Base-by-base conservation (phyloP, 2,329 filamentous ascomycete species). In the Ceratocystis lukuohia region DNA sequence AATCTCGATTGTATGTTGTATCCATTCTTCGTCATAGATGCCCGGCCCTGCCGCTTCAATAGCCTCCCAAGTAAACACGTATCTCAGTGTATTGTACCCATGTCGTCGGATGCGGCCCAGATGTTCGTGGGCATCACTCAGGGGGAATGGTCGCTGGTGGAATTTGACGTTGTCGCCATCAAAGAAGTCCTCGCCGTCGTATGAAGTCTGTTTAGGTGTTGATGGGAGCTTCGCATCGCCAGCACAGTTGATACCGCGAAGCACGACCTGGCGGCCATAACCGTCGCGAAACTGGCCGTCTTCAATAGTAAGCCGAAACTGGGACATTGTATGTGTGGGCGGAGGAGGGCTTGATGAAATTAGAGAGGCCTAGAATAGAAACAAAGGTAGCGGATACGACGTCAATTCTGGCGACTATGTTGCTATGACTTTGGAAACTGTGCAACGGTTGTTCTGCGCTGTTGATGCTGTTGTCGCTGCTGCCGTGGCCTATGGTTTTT, bases 31-130 rank as follows among this genome's bases (percentile, higher is more conserved):
- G 72, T 99, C 95, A 74, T 97, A 99, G 72, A 84, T 86, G 1
- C 92, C 91, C 0, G 95, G 94, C 0, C 93, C 93, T 0, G 86
- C 86, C 67, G 94, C 88, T 76, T 99, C 94, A 74, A 99, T 88
- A n/a, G 94, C 93, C 76, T 99, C 94, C 94, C 94, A 99, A 0
- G 94, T 97, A 74, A 97, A 99, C 71, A 99, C 80, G 76, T 99
- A 99, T 73, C 94, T 84, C 70, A 99, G 92, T 0, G 90, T 92
- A 75, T 97, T 99, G 80, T 96, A 99, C 15, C 94, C 94, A 80
- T 88, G 96, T 72, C 88, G 87, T 72, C 88, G 89, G 70, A 99
- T 77, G 56, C 92, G 84, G 12, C 89, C 83, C 75, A 99, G 96
- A 75, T 99, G 94, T 17, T 83, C 80, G 71, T 90, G 87, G 0